Base-by-base conservation (phyloP, 345 rosid species). In the Populus euphratica region DNA sequence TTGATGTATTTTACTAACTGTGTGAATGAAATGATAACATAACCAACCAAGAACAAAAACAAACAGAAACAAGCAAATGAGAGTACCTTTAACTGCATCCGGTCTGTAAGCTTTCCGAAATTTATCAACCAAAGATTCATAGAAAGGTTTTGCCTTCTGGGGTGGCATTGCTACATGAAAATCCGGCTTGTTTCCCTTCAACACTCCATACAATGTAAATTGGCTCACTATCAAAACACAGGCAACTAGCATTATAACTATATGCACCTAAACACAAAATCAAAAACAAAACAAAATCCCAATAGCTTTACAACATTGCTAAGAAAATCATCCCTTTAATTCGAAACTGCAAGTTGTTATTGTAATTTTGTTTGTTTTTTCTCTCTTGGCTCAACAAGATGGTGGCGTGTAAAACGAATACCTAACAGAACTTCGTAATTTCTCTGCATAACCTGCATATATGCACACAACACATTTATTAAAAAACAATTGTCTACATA, bases 101-200 rank as follows among this genome's bases (percentile, higher is more conserved):
- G 87, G 86, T 6, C 36, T 81, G 78, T 92, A 94, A 33, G 94
- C 80, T 78, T 83, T 91, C 63, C 72, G 83, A 72, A 92, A 94
- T 75, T 79, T 88, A 33, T 92, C 94, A 0, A 92, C 89, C 54
- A 94, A 72, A 21, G 92, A 87, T 43, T 88, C 91, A 47, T 93
- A 95, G 83, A 90, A 91, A 0, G 97, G 88, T 74, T 87, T 92
- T 0, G 99, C 98, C 72, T 85, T 86, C 79, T 91, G 87, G 25
- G 98, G 98, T 0, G 99, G 90, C 98, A 95, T 93, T 0, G 98
- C 99, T 31, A 91, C 90, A 65, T 95, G 98, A 86, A 93, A 95
- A 87, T 95, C 98, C 0, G 94, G 98, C 89, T 93, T 95, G 91
- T 95, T 95, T 73, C 99, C 99, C 92, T 95, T 93, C 90, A 95